These are phyloP conservation scores for Lunularia cruciata DNA, from an alignment of 225 moss, liverwort and hornwort species.

Conservation along the genomic window DNA sequence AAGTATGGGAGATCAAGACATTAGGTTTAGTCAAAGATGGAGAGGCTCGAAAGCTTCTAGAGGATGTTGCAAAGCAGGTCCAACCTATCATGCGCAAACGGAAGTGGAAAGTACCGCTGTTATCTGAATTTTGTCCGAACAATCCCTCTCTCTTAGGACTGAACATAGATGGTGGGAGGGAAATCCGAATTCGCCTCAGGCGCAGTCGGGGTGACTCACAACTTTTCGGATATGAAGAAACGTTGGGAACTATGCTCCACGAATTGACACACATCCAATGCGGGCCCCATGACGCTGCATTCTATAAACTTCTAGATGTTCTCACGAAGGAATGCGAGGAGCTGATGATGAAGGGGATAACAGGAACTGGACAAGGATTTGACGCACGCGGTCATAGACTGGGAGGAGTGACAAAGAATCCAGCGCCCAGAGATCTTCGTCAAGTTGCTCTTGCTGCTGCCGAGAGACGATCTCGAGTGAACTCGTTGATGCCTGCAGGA, in stretches of 20 bases:
- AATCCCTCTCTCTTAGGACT: constrained; percentile 83
- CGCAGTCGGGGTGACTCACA: constrained; percentile 64
- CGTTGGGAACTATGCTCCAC: constrained; percentile 89
- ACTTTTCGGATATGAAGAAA: constrained; percentile 75
- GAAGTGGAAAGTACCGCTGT: constrained; percentile 89
- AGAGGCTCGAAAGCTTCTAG: constrained; percentile 80
- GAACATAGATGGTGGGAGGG: constrained; percentile 89
- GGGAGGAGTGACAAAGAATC: constrained; percentile 81
- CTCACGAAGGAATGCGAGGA: constrained; percentile 97
- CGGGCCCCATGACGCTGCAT: constrained; percentile 86
- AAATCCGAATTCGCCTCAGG: constrained; percentile 83
- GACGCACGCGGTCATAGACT: constrained; percentile 82
- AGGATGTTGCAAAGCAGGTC: constrained; percentile 96
- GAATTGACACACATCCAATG: constrained; percentile 89
- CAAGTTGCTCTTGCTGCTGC: constrained; percentile 85
- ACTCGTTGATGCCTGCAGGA: constrained; percentile 69
- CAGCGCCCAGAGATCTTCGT: constrained; percentile 70
- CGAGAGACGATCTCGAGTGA: constrained; percentile 69
- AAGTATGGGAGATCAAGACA: constrained; percentile 94
- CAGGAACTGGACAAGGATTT: constrained; percentile 93
- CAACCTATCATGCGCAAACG: constrained; percentile 97
- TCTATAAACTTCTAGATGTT: constrained; percentile 86
- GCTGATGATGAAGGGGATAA: constrained; percentile 90
- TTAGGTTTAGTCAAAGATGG: constrained; percentile 65
- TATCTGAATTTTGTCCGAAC: constrained; percentile 88